Evolutionary conservation across 352 stramenopile genomes (phyloP).

Genomic region (Phytophthora colocasiae): DNA sequence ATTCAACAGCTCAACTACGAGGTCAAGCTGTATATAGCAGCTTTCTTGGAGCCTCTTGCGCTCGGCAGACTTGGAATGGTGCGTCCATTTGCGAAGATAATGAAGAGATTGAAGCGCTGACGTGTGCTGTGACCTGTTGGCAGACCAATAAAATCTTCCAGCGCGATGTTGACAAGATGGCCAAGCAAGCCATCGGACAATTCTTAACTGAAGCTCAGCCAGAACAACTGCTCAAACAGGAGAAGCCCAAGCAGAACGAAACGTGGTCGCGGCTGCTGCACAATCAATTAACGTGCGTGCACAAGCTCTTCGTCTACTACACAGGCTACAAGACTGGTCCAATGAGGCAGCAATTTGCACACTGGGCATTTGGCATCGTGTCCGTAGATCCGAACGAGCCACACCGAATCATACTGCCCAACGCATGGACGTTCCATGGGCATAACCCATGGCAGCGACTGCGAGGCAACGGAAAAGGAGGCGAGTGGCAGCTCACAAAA

Average conservation of each 20-base stretch:
- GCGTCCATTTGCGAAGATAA: constrained; percentile 11
- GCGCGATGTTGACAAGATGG: constrained; percentile 57
- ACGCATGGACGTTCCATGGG: constrained; percentile 78
- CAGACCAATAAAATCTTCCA: constrained; percentile 60
- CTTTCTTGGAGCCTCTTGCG: constrained; percentile 50
- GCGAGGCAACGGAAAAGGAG: constrained; percentile 75
- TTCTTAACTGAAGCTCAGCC: constrained; percentile 48
- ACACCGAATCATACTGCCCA: constrained; percentile 63
- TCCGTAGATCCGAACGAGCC: constrained; percentile 82
- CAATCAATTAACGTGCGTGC: constrained; percentile 74
- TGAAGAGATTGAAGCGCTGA: constrained; percentile 11
- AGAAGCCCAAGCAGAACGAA: constrained; percentile 47
- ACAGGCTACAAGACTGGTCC: constrained; percentile 80
- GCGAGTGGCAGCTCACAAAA: constrained; percentile 71
- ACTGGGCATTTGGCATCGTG: constrained; percentile 81
- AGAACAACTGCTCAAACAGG: constrained; percentile 52
- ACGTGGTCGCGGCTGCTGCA: constrained; percentile 77
- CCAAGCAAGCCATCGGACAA: constrained; percentile 44
- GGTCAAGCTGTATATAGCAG: constrained; percentile 53
- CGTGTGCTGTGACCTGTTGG: constrained; percentile 20
- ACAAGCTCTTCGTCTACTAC: constrained; percentile 87
- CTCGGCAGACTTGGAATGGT: constrained; percentile 72
- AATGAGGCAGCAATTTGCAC: constrained; percentile 65
- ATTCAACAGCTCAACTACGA: constrained; percentile 60
- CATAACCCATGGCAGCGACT: constrained; percentile 66